Evolutionary conservation across 176 grass and related monocot species (phyloP).

Genomic region (sorghum (Sorghum bicolor)): DNA sequence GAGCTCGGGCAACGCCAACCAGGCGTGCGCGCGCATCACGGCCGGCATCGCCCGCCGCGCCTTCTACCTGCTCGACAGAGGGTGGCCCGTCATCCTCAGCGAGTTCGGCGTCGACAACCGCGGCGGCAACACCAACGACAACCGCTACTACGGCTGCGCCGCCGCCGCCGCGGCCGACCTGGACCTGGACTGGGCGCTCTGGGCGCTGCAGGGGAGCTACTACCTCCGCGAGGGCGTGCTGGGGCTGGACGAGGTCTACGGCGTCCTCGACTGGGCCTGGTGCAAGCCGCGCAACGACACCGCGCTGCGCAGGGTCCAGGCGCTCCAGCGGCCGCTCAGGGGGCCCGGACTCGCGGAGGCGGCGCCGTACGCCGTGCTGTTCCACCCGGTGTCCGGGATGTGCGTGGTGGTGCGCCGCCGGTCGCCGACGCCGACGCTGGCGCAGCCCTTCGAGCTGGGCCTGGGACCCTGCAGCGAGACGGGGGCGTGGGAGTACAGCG

Average conservation of each 20-base stretch:
- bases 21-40: conserved; percentile 62
- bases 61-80: conserved; percentile 62
- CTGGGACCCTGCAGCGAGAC: conserved; percentile 54
- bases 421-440: neutral
- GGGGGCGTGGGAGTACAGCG: conserved; percentile 41
- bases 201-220: conserved; percentile 88
- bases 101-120: conserved; percentile 92
- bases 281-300: conserved; percentile 38
- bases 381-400: conserved; percentile 67
- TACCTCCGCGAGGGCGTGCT: conserved; percentile 63
- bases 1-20: conserved; percentile 57
- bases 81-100: conserved; percentile 70
- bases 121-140: conserved; percentile 65
- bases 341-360: conserved; percentile 49
- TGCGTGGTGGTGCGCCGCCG: conserved; percentile 37
- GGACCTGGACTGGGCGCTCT: conserved; percentile 91
- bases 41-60: conserved; percentile 42
- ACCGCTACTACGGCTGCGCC: conserved; percentile 52
- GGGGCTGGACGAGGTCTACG: conserved; percentile 64
- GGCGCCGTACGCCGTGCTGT: conserved; percentile 48
- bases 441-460: conserved; percentile 35
- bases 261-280: conserved; percentile 58
- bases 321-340: conserved; percentile 64
- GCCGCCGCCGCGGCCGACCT: conserved; percentile 52
- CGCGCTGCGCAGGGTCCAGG: conserved; percentile 46